phyloP scores from a whole-genome alignment of 2,329 filamentous ascomycete genomes.

The Talaromyces sp. region DNA sequence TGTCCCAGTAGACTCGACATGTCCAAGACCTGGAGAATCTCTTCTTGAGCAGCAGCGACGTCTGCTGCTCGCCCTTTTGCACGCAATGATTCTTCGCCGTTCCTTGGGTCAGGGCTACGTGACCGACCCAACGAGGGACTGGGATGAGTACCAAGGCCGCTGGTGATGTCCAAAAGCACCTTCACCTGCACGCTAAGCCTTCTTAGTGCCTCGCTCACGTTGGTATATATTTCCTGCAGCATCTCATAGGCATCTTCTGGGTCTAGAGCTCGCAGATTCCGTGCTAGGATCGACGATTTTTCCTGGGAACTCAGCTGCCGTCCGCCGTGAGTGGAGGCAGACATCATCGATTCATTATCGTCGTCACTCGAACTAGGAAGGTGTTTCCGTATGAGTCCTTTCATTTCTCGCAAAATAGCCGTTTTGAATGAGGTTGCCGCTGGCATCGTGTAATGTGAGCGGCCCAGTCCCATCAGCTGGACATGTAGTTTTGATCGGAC shows the following conservation, averaged over 20 bases:
- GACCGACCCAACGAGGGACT: slow-evolving; percentile 35
- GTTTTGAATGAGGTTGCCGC: slow-evolving; percentile 84
- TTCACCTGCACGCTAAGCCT: slow-evolving; percentile 88
- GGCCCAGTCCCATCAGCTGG: slow-evolving; percentile 71
- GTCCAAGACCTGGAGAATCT: slow-evolving; percentile 58
- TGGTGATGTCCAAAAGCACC: slow-evolving; percentile 88
- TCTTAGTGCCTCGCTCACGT: slow-evolving; percentile 79
- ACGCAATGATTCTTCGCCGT: slow-evolving; percentile 37
- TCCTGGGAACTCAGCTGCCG: slow-evolving; percentile 72
- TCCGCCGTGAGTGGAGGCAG: slow-evolving; percentile 70
- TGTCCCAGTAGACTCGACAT: slow-evolving; percentile 61
- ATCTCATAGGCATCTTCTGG: slow-evolving; percentile 79
- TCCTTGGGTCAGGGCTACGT: slow-evolving; percentile 41
- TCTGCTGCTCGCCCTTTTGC: slow-evolving; percentile 19
- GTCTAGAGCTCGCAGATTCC: slow-evolving; percentile 80
- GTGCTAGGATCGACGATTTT: slow-evolving; percentile 79
- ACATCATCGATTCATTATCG: slow-evolving; percentile 84
- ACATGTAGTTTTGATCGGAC: slow-evolving; percentile 66
- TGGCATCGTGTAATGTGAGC: slow-evolving; percentile 70
- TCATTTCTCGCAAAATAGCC: slow-evolving; percentile 76
- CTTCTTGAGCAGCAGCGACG: slow-evolving; percentile 44
- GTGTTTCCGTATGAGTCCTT: slow-evolving; percentile 74
- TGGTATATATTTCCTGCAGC: slow-evolving; percentile 75
- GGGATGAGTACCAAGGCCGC: slow-evolving; percentile 41
- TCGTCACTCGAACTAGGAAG: slow-evolving; percentile 92